Evolutionary conservation across 2,329 filamentous ascomycete species (phyloP).

Genomic region (Coniosporium tulheliwenetii): DNA sequence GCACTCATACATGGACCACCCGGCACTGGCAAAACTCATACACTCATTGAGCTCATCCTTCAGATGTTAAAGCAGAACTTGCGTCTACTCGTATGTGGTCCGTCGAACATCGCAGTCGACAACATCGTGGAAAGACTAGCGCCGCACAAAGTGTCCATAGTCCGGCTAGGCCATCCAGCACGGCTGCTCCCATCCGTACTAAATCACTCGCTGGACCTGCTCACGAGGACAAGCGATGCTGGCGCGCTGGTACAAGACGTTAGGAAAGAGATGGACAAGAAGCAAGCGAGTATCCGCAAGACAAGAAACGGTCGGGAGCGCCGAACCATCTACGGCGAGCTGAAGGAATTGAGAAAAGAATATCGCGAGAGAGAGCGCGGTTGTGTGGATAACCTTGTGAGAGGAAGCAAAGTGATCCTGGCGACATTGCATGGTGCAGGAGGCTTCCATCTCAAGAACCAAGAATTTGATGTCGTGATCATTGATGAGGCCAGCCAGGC

Average conservation of each 20-base stretch:
- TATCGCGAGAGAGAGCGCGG: slow-evolving; percentile 70
- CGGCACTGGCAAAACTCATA: slow-evolving; percentile 94
- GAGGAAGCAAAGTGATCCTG: slow-evolving; percentile 71
- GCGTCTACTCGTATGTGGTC: slow-evolving; percentile 82
- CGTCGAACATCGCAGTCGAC: slow-evolving; percentile 93
- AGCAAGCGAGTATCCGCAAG: slow-evolving; percentile 78
- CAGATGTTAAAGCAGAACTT: slow-evolving; percentile 62
- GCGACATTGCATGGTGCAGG: slow-evolving; percentile 88
- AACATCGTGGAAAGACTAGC: slow-evolving; percentile 91
- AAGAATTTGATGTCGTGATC: slow-evolving; percentile 83
- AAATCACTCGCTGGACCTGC: slow-evolving; percentile 76
- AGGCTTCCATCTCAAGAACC: slow-evolving; percentile 61
- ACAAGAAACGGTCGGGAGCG: slow-evolving; percentile 67
- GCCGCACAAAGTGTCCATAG: slow-evolving; percentile 68
- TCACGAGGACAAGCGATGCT: slow-evolving; percentile 81
- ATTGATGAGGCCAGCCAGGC: slow-evolving; percentile 96
- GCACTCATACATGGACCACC: slow-evolving; percentile 90
- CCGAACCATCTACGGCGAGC: slow-evolving; percentile 65
- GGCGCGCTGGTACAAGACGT: slow-evolving; percentile 82
- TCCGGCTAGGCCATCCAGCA: slow-evolving; percentile 85
- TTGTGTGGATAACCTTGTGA: slow-evolving; percentile 63
- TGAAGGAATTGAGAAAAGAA: slow-evolving; percentile 76
- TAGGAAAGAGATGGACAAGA: slow-evolving; percentile 80
- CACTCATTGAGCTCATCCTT: slow-evolving; percentile 86
- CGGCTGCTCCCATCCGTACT: slow-evolving; percentile 77